A percentile compares a stretch with the other conserved stretches of the same genome.
Evolutionary conservation across 306 rosid species (phyloP).

Genomic region (Purshia tridentata): DNA sequence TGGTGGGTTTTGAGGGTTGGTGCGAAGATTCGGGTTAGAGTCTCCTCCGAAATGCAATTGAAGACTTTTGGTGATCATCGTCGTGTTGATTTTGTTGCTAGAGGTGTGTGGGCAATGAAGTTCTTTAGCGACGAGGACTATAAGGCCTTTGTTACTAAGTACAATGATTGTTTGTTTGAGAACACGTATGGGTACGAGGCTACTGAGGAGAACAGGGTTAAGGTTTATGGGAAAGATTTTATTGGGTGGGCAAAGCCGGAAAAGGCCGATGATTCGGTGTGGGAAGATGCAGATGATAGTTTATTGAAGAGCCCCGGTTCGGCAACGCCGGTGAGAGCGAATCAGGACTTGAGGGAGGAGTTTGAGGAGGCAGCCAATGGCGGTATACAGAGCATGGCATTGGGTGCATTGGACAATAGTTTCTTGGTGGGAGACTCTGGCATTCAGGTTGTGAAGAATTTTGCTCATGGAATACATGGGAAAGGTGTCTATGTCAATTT

Average conservation of each 20-base stretch:
- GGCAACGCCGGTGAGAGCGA: conserved; percentile 48
- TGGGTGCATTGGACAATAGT: conserved; percentile 95
- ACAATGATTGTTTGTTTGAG: conserved; percentile 71
- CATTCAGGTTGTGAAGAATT: conserved; percentile 92
- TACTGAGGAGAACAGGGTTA: conserved; percentile 67
- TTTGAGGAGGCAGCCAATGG: conserved; percentile 90
- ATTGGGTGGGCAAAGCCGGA: conserved; percentile 90
- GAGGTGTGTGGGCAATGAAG: conserved; percentile 95
- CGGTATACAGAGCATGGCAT: conserved; percentile 86
- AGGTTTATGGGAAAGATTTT: conserved; percentile 87
- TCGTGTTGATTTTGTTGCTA: conserved; percentile 80
- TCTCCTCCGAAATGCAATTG: conserved; percentile 58
- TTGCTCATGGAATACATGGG: conserved; percentile 80
- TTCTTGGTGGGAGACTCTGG: conserved; percentile 84
- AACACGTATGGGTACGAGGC: conserved; percentile 67
- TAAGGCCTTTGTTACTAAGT: conserved; percentile 47
- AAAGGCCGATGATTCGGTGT: conserved; percentile 82
- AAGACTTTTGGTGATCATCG: conserved; percentile 63
- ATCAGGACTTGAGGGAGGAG: conserved; percentile 73
- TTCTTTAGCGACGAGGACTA: conserved; percentile 61
- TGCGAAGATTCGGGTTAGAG: conserved; percentile 56
- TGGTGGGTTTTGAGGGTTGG: conserved; percentile 76
- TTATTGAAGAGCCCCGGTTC: conserved; percentile 62
- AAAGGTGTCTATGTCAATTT: conserved; percentile 86
- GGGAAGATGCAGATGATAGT: conserved; percentile 86